Conservation (phyloP, 768 basidiomycete genomes). For the Gelatoporia subvermispora region DNA sequence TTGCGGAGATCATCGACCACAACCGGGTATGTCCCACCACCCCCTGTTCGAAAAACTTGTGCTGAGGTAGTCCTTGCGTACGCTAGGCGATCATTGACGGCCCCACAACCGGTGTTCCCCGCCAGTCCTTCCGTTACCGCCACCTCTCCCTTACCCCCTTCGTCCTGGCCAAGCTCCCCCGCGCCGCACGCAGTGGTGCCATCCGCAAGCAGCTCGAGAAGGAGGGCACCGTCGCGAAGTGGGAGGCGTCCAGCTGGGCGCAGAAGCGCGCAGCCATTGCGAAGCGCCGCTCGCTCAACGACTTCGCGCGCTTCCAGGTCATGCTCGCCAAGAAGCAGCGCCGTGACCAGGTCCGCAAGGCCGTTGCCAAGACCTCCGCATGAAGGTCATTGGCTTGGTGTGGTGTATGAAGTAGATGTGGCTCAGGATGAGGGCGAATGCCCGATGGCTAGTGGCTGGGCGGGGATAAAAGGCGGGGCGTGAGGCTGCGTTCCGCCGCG, state of each 20-base stretch:
- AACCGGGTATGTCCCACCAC: slow-evolving; percentile 68
- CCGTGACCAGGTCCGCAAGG: slow-evolving; percentile 73
- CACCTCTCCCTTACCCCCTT: slow-evolving; percentile 89
- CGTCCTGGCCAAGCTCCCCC: slow-evolving; percentile 78
- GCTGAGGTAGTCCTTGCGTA: neutral
- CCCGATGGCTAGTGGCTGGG: neutral
- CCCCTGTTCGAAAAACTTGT: neutral
- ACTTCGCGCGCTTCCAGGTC: slow-evolving; percentile 89
- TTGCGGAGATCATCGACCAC: slow-evolving; percentile 98
- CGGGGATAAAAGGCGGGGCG: slow-evolving; percentile 11
- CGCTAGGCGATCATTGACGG: slow-evolving; percentile 92
- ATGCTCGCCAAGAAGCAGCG: slow-evolving; percentile 87
- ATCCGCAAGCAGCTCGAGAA: slow-evolving; percentile 88
- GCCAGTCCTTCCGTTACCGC: slow-evolving; percentile 88
- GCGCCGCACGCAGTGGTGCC: slow-evolving; percentile 74
- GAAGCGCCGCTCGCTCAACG: slow-evolving; percentile 72
- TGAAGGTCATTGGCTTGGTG: slow-evolving; percentile 1
- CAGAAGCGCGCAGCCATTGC: slow-evolving; percentile 74
- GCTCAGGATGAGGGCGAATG: neutral
- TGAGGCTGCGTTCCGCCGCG: neutral
- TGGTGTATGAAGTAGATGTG: neutral
- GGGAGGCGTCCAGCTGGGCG: slow-evolving; percentile 86
- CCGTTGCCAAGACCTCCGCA: slow-evolving; percentile 45
- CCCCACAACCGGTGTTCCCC: slow-evolving; percentile 85
- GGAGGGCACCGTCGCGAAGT: slow-evolving; percentile 79